A percentile compares a stretch with the other conserved stretches of the same genome.
These are phyloP conservation scores for Candida pseudofarinosa DNA, from an alignment of 805 yeast genomes.

Conservation along the genomic window DNA sequence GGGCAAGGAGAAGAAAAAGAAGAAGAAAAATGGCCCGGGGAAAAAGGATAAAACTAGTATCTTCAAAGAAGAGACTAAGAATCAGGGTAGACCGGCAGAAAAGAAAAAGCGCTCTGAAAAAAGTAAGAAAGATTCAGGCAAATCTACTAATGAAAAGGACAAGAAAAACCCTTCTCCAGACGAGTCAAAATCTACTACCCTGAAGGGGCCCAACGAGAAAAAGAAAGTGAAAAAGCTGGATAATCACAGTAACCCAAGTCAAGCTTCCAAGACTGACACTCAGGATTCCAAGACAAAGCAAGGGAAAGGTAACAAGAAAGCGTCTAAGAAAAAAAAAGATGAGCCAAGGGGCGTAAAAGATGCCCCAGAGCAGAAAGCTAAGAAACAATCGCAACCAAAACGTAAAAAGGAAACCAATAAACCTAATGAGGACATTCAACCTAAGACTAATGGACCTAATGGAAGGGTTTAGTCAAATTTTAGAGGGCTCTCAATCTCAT, in stretches of 20 bases:
- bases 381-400: neutral
- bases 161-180: neutral
- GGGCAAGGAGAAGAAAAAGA: constrained; percentile 7
- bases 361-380: constrained; percentile 3
- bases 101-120: constrained; percentile 3
- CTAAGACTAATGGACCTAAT: no score
- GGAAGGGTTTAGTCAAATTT: no score
- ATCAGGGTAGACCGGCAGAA: neutral
- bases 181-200: neutral
- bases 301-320: neutral
- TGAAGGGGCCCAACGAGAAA: neutral
- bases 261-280: neutral
- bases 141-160: constrained; percentile 2
- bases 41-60: constrained; percentile 6
- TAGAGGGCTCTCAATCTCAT: no score
- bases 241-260: neutral
- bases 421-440: neutral
- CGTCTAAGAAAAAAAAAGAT: neutral
- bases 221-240: neutral
- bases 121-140: neutral
- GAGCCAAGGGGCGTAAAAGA: neutral
- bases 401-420: neutral
- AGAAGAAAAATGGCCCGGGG: constrained; percentile 7
- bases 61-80: neutral
- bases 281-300: neutral